Conservation (phyloP, 306 rosid species). For the Trifolium dubium region DNA sequence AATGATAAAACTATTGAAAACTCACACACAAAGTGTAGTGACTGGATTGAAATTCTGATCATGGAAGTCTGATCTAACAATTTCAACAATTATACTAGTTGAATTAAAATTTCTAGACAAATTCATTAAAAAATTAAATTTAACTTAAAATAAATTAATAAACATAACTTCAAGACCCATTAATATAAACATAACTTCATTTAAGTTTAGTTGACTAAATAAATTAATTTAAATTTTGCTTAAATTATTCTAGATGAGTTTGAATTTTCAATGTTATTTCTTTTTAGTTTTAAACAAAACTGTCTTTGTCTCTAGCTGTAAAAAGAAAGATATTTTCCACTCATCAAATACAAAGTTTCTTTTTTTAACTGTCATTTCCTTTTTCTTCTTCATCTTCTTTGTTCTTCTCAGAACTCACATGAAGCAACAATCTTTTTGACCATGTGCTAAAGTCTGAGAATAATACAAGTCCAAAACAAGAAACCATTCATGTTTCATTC, state of each 20-base stretch:
- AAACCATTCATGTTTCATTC: conserved; percentile 11
- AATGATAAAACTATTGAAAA: too few species aligned
- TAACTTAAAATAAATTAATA: too few species aligned
- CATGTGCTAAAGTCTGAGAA: not conserved
- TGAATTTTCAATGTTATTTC: not conserved
- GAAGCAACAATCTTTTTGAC: conserved; percentile 32
- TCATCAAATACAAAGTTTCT: not conserved
- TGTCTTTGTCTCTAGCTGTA: not conserved
- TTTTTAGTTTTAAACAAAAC: not conserved
- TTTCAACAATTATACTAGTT: too few species aligned
- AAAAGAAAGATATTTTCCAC: conserved; percentile 1
- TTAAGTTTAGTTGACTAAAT: too few species aligned
- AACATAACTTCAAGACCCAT: too few species aligned
- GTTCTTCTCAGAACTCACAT: conserved; percentile 6
- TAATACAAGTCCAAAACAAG: not conserved
- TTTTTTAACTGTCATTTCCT: not conserved
- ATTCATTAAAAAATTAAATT: too few species aligned
- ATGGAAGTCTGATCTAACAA: too few species aligned
- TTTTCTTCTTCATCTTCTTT: not conserved
- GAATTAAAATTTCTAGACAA: too few species aligned
- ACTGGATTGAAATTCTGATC: too few species aligned
- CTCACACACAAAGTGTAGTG: too few species aligned
- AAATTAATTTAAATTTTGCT: not conserved
- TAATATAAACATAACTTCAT: too few species aligned
- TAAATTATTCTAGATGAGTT: conserved; percentile 14